Base-by-base conservation (phyloP, 805 yeast species). In the Yamadazyma ubonensis region DNA sequence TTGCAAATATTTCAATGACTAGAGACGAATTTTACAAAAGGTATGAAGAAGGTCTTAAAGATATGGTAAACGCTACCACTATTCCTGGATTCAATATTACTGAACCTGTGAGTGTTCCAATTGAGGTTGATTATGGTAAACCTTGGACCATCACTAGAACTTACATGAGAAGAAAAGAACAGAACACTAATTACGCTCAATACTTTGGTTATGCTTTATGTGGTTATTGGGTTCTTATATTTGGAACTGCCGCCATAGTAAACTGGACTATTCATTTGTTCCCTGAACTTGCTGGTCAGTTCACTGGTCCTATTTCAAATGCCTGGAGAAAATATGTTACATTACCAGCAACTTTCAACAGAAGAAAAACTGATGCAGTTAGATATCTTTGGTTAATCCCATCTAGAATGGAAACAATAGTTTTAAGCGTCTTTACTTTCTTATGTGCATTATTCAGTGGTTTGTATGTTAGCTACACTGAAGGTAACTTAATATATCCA, bases 391-490 rank as follows among this genome's bases (percentile, higher is more conserved):
- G 58, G 43, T 42, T 63, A 22, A 38, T 75, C 28, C 83, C 83
- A 0, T 67, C 77, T 4, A 59, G 82, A 43, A 57, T 73, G 52
- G 81, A 78, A 46, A 45, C 71, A 0, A 38, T 75, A 3, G 51
- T 72, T 19, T 58, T 77, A 15, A 34, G 52, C 11, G 44, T 58
- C 1, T 73, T 69, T 58, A 49, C 62, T 18, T 39, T 60, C 34
- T 28, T 51, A 23, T 15, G 34, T 6, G 28, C 40, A 10, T 43
- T 49, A 56, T 52, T 44, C 37, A 36, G 38, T 33, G 48, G 45
- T 10, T 27, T 44, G 5, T 28, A 33, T 15, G 37, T 47, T 20
- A 15, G 29, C 17, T 29, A 20, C 23, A 29, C 33, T 30, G 36
- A 32, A 6, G 43, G 44, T 22, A 43, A 46, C 25, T 6, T 27